Conservation (phyloP, 306 rosid species). For the Malus asiatica region DNA sequence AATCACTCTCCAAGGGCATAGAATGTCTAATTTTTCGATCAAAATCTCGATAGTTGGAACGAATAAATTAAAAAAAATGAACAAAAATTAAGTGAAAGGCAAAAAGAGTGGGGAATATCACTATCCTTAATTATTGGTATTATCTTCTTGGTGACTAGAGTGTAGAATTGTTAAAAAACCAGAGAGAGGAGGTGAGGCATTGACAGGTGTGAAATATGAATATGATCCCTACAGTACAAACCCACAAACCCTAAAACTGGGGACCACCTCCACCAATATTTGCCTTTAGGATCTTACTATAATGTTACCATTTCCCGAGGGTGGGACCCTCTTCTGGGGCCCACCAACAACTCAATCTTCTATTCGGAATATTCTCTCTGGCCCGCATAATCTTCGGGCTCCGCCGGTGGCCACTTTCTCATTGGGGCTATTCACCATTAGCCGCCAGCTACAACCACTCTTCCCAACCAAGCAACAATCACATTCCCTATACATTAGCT, state of each 20-base stretch:
- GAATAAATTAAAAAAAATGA: too few relatives aligned
- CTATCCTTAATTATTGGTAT: not conserved
- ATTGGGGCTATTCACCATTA: not conserved
- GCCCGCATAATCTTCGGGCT: conserved; percentile 7
- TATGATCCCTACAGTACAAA: conserved; percentile 14
- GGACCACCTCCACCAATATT: conserved; percentile 11
- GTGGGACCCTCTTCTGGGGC: conserved; percentile 24
- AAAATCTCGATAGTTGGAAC: too few relatives aligned
- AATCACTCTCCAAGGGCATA: too few relatives aligned
- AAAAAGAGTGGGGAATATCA: too few relatives aligned
- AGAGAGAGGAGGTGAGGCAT: not conserved
- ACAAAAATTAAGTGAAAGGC: too few relatives aligned
- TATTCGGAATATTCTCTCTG: conserved; percentile 28
- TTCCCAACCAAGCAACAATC: not conserved
- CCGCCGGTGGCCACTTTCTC: not conserved
- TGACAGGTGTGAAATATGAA: conserved; percentile 17
- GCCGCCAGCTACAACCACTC: not conserved
- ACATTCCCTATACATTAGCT: not conserved
- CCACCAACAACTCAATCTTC: conserved; percentile 1
- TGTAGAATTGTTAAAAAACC: not conserved
- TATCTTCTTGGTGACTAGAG: not conserved
- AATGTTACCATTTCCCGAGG: conserved; percentile 15
- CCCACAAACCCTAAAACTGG: conserved; percentile 10
- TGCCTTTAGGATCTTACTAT: not conserved
- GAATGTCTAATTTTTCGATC: too few relatives aligned